phyloP scores from a whole-genome alignment of 75 land plant species.

The Selaginella moellendorffii region DNA sequence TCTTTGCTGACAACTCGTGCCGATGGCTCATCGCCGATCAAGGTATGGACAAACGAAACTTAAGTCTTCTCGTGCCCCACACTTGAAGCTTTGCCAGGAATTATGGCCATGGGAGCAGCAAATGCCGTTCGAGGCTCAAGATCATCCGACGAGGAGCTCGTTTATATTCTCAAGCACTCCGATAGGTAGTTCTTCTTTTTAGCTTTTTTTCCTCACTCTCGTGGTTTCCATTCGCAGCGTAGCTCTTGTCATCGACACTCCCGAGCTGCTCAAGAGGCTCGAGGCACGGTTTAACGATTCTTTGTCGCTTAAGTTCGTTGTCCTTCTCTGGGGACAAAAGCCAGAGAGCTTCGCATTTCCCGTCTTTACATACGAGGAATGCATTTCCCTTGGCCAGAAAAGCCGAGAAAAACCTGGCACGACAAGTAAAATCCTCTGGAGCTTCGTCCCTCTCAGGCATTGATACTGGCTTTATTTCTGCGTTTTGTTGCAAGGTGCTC shows the following conservation, averaged over 20 bases:
- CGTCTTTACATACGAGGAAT: constrained; percentile 42
- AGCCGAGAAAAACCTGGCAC: constrained; percentile 12
- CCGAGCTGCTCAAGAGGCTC: constrained; percentile 41
- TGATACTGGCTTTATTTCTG: too few relatives aligned
- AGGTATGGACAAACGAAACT: constrained; percentile 31
- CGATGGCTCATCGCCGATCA: constrained; percentile 93
- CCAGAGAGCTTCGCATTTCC: constrained; percentile 25
- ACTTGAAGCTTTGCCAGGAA: too few relatives aligned
- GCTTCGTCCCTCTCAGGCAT: too few relatives aligned
- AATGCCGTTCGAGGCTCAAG: constrained; percentile 83
- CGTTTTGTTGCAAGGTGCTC: too few relatives aligned
- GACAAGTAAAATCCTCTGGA: neutral
- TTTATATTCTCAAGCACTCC: constrained; percentile 68
- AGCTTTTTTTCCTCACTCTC: neutral
- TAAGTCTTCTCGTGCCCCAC: too few relatives aligned
- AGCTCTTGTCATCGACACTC: constrained; percentile 60
- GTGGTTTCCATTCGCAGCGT: constrained; percentile 31
- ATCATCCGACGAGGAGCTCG: constrained; percentile 60
- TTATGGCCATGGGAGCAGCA: constrained; percentile 69
- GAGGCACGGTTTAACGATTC: constrained; percentile 20
- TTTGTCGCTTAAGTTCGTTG: constrained; percentile 32
- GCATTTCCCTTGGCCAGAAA: constrained; percentile 32
- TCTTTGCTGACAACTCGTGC: constrained; percentile 89
- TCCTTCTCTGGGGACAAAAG: constrained; percentile 81
- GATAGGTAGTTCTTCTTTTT: too few relatives aligned